Evolutionary conservation across 768 basidiomycete genomes (phyloP).

Genomic region (Suillus plorans): DNA sequence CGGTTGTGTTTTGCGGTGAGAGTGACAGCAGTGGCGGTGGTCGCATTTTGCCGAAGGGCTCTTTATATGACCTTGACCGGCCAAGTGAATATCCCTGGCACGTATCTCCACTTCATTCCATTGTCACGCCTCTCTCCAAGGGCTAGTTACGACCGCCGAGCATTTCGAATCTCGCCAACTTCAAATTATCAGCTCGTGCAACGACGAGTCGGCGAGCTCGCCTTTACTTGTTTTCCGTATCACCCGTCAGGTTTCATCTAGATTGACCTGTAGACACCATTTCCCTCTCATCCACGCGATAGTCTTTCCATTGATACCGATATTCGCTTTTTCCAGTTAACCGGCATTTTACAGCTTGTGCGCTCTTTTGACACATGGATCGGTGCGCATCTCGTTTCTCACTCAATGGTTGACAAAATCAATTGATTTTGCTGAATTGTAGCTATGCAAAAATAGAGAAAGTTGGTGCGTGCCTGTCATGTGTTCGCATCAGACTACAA

Average conservation of each 20-base stretch:
- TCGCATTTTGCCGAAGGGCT: constrained; percentile 14
- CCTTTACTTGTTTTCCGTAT: constrained; percentile 7
- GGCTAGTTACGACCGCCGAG: constrained; percentile 14
- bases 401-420: constrained; percentile 12
- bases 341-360: neutral
- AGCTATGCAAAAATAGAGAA: constrained; percentile 98
- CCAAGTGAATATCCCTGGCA: constrained; percentile 1
- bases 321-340: constrained; percentile 5
- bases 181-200: constrained; percentile 5
- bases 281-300: constrained; percentile 5
- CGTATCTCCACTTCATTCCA: constrained; percentile 8
- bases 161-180: constrained; percentile 15
- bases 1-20: neutral
- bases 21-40: constrained; percentile 13
- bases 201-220: constrained; percentile 11
- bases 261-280: neutral
- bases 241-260: neutral
- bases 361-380: constrained; percentile 25
- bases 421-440: constrained; percentile 26
- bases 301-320: constrained; percentile 5
- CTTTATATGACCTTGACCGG: constrained; percentile 5
- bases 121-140: constrained; percentile 13
- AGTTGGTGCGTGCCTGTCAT: constrained; percentile 71
- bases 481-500: constrained; percentile 12
- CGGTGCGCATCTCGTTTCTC: constrained; percentile 26